Conservation (phyloP, 164 flowering plant genomes). For the Chimonanthus praecox region DNA sequence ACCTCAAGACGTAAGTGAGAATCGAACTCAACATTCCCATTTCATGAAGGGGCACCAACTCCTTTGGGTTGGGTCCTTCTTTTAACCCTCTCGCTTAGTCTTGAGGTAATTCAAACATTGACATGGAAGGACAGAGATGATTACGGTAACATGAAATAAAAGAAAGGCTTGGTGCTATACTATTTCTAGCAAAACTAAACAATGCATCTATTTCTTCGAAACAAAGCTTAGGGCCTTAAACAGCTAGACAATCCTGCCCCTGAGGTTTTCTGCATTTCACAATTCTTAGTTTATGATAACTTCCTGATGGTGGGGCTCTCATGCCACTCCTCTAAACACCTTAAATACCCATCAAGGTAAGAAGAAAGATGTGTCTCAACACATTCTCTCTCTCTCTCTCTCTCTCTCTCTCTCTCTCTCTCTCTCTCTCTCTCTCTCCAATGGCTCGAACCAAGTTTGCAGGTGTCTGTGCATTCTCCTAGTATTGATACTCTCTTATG, state of each 20-base stretch:
- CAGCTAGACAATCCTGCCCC: background rate
- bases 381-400: background rate
- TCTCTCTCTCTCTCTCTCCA: conserved; percentile 1
- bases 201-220: background rate
- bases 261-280: background rate
- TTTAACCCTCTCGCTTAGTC: too few species aligned
- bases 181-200: background rate
- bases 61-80: too few species aligned
- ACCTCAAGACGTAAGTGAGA: too few species aligned
- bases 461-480: conserved; percentile 13
- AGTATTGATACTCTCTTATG: conserved; percentile 17
- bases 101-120: too few species aligned
- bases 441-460: conserved; percentile 14
- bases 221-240: background rate
- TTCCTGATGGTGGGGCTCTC: conserved; percentile 7
- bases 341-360: conserved; percentile 5
- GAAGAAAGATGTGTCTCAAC: background rate
- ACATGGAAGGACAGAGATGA: background rate
- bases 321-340: background rate
- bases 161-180: background rate
- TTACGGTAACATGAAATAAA: background rate
- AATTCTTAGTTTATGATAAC: background rate
- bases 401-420: conserved; percentile 1
- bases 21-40: too few species aligned
- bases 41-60: too few species aligned